Percentiles rank a stretch among this genome's conserved stretches.
Evolutionary conservation across 2,329 filamentous ascomycete species (phyloP).

Genomic region (Moelleriella libera): DNA sequence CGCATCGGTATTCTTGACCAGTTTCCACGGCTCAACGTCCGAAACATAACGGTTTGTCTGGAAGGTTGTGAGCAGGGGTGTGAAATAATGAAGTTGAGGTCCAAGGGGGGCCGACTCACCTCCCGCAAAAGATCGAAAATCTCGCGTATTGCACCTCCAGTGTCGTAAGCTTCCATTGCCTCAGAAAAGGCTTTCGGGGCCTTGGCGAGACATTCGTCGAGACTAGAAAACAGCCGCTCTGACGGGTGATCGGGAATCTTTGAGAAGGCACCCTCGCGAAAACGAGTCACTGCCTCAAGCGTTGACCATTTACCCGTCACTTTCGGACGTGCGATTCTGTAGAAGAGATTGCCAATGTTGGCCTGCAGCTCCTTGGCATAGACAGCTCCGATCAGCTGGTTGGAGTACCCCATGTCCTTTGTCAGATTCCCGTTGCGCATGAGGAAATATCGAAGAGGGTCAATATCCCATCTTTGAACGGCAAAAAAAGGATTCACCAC

Average conservation of each 20-base stretch:
- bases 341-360: conserved; percentile 68
- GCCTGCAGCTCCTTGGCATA: conserved; percentile 71
- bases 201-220: conserved; percentile 10
- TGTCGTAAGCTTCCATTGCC: conserved; percentile 50
- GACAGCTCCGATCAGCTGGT: conserved; percentile 54
- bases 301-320: conserved; percentile 45
- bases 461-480: conserved; percentile 74
- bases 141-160: conserved; percentile 48
- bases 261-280: conserved; percentile 12
- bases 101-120: conserved; percentile 22
- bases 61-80: background rate
- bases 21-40: conserved; percentile 53
- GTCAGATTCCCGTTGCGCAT: conserved; percentile 63
- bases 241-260: background rate
- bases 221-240: conserved; percentile 10
- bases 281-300: conserved; percentile 34
- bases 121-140: conserved; percentile 49
- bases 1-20: conserved; percentile 23
- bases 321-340: conserved; percentile 53
- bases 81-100: background rate
- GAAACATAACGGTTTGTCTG: conserved; percentile 37
- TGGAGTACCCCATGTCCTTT: conserved; percentile 76
- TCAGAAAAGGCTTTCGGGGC: conserved; percentile 18
- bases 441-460: conserved; percentile 82
- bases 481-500: conserved; percentile 92